A percentile compares a stretch with the other conserved stretches of the same genome.
These are phyloP conservation scores for Pythium insidiosum DNA, from an alignment of 352 stramenopile genomes.

Conservation along the genomic window DNA sequence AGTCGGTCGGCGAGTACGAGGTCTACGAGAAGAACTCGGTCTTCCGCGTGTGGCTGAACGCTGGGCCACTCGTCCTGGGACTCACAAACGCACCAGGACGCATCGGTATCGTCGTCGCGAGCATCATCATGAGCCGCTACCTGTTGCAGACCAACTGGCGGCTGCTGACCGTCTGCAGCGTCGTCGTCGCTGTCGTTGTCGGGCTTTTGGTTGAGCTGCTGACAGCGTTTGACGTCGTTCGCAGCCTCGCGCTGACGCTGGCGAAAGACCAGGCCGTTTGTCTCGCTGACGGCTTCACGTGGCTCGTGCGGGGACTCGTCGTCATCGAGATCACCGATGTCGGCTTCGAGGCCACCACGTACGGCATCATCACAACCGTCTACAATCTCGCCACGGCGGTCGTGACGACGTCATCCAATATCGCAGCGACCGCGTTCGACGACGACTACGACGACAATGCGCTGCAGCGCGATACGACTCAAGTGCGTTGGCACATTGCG, in stretches of 20 bases:
- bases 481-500: constrained; percentile 12
- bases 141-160: no score
- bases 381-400: constrained; percentile 11
- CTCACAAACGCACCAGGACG: no score
- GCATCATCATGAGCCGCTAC: no score
- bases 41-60: no score
- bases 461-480: constrained; percentile 3
- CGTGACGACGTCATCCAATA: constrained; percentile 3
- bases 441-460: not conserved
- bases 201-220: constrained; percentile 9
- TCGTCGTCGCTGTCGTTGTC: constrained; percentile 6
- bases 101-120: no score
- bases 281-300: no score
- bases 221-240: constrained; percentile 10
- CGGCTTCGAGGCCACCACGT: constrained; percentile 12
- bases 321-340: constrained; percentile 1
- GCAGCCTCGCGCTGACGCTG: constrained; percentile 10
- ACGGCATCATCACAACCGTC: constrained; percentile 17
- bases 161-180: no score
- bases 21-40: constrained; percentile 10
- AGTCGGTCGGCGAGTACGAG: constrained; percentile 1
- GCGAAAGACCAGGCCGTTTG: constrained; percentile 9
- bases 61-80: no score
- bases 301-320: no score
- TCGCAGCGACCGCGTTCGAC: constrained; percentile 6